A percentile compares a stretch with the other conserved stretches of the same genome.
These are phyloP conservation scores for Epichloe bromicola DNA, from an alignment of 2,329 filamentous ascomycete genomes.

Conservation along the genomic window DNA sequence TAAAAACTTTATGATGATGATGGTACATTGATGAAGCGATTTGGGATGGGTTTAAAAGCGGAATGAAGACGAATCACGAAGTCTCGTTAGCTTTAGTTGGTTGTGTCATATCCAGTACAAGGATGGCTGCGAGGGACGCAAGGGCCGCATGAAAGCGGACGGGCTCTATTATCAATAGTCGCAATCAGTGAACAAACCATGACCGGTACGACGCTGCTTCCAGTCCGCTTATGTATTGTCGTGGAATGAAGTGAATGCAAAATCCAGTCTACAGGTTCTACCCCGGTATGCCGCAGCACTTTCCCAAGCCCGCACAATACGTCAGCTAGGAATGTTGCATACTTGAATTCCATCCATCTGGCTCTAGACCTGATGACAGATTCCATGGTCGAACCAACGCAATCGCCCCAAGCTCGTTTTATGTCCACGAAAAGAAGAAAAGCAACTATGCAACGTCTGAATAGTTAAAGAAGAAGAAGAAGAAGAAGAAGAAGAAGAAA, in stretches of 20 bases:
- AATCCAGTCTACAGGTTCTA: background rate
- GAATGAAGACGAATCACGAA: conserved; percentile 11
- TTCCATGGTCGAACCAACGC: too few relatives aligned
- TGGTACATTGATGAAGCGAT: conserved; percentile 18
- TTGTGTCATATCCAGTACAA: background rate
- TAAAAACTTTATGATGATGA: conserved; percentile 14
- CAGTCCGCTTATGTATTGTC: too few relatives aligned
- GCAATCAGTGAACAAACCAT: too few relatives aligned
- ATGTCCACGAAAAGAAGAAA: background rate
- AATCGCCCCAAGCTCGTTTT: background rate
- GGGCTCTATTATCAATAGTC: background rate
- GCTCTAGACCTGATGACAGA: too few relatives aligned
- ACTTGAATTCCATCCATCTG: too few relatives aligned
- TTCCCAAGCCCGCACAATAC: background rate
- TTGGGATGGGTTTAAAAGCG: conserved; percentile 8
- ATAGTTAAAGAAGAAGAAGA: background rate
- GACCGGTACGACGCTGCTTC: too few relatives aligned
- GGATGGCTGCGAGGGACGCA: background rate
- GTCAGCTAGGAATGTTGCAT: too few relatives aligned
- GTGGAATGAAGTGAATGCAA: too few relatives aligned
- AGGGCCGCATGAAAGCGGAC: background rate
- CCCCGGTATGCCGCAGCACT: background rate
- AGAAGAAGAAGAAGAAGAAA: background rate
- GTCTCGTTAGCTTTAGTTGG: background rate
- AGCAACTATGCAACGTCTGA: background rate